Conservation (phyloP, 2,329 filamentous ascomycete genomes). For the Chrysoporthe puriensis region DNA sequence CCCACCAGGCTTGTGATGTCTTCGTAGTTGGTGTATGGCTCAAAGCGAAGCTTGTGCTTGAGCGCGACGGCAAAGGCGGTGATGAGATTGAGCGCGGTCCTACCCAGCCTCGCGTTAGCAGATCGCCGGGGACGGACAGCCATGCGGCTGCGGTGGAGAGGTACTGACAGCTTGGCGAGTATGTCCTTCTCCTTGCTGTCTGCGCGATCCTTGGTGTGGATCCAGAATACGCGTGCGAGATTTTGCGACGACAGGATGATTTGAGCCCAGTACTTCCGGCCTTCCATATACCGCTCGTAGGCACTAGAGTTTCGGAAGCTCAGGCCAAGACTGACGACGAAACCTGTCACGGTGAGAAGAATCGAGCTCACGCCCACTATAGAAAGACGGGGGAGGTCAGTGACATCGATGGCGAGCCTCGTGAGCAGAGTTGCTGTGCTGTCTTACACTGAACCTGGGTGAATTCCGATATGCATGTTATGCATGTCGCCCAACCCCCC, state of each 20-base stretch:
- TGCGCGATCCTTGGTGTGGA: slow-evolving; percentile 70
- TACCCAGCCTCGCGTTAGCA: slow-evolving; percentile 26
- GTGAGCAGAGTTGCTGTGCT: not conserved
- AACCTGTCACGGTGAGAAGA: slow-evolving; percentile 82
- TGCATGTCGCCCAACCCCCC: slow-evolving; percentile 66
- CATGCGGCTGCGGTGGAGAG: not conserved
- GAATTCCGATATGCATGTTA: slow-evolving; percentile 58
- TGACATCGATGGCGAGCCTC: slow-evolving; percentile 1
- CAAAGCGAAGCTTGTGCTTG: slow-evolving; percentile 75
- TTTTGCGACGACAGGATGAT: slow-evolving; percentile 66
- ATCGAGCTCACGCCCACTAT: slow-evolving; percentile 63
- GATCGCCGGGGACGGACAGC: not conserved
- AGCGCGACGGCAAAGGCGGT: slow-evolving; percentile 69
- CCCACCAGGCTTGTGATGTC: slow-evolving; percentile 65
- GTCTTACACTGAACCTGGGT: slow-evolving; percentile 24
- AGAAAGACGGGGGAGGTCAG: not conserved
- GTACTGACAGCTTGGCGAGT: slow-evolving; percentile 60
- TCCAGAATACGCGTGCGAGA: slow-evolving; percentile 80
- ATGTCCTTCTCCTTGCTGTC: slow-evolving; percentile 64
- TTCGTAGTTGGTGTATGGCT: slow-evolving; percentile 71
- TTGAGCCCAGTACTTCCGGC: slow-evolving; percentile 60
- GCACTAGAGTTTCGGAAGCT: slow-evolving; percentile 80
- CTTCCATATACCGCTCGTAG: slow-evolving; percentile 68
- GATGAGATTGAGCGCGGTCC: slow-evolving; percentile 68
- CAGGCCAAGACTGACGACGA: slow-evolving; percentile 77